Conservation (phyloP, 495 filamentous ascomycete genomes). For the Hypoxylon intermedium region DNA sequence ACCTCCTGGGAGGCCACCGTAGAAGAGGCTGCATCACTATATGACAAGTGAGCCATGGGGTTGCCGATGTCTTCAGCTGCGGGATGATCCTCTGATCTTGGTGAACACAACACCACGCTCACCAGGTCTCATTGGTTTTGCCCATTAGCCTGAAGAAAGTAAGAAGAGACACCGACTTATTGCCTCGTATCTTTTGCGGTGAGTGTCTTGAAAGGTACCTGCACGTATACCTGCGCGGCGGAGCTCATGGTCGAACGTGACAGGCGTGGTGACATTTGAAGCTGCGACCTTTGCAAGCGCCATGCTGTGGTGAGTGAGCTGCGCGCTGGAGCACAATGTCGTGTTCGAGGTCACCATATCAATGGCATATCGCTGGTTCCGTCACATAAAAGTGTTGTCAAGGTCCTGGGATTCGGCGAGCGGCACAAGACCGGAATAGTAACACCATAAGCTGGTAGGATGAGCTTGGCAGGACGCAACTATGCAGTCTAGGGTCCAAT, state of each 20-base stretch:
- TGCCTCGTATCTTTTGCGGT: conserved; percentile 12
- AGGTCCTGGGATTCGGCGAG: conserved; percentile 23
- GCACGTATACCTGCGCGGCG: conserved; percentile 10
- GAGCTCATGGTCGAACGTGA: conserved; percentile 14
- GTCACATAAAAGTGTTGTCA: conserved; percentile 27
- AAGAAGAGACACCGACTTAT: conserved; percentile 5
- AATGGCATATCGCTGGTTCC: conserved; percentile 19
- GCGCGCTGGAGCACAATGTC: conserved; percentile 20
- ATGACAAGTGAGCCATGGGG: conserved; percentile 3
- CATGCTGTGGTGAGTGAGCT: conserved; percentile 18
- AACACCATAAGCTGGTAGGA: conserved; percentile 33
- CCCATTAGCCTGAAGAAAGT: conserved; percentile 25
- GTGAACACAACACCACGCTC: conserved; percentile 5
- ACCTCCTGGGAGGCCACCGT: neutral
- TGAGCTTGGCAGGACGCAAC: conserved; percentile 35
- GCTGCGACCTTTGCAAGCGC: conserved; percentile 19
- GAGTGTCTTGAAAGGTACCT: conserved; percentile 4
- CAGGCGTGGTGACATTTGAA: conserved; percentile 26
- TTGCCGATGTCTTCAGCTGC: conserved; percentile 9
- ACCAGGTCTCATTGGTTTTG: neutral
- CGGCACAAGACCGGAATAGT: conserved; percentile 29
- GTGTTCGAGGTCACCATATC: conserved; percentile 17
- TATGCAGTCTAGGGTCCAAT: conserved; percentile 27
- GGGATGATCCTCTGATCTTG: conserved; percentile 4
- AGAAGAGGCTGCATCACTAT: conserved; percentile 2